phyloP scores from a whole-genome alignment of 805 yeast genomes.

The Spathaspora boniae region DNA sequence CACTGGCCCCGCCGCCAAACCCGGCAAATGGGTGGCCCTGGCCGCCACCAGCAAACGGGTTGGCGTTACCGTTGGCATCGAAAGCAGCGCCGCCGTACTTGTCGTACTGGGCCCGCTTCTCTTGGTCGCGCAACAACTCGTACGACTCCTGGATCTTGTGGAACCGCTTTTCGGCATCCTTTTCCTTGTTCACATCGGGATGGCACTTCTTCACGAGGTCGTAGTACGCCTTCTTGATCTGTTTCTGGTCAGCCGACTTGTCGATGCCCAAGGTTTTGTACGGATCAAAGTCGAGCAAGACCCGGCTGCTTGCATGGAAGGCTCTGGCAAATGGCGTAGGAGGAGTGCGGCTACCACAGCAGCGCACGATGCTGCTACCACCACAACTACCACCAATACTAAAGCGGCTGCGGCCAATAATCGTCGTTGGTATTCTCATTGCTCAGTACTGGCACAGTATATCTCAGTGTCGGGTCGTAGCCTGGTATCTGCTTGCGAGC shows the following conservation, averaged over 20 bases:
- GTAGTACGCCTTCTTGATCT: conserved; percentile 92
- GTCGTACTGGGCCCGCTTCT: conserved; percentile 84
- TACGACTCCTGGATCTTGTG: conserved; percentile 94
- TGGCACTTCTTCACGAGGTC: conserved; percentile 90
- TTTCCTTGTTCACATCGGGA: conserved; percentile 94
- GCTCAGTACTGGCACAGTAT: not conserved
- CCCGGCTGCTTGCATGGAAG: conserved; percentile 44
- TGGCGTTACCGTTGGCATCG: conserved; percentile 54
- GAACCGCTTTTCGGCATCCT: conserved; percentile 81
- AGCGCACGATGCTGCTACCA: too few relatives aligned
- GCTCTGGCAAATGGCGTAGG: conserved; percentile 2
- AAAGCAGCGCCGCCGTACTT: conserved; percentile 89
- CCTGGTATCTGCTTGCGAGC: too few relatives aligned
- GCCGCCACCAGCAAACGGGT: conserved; percentile 49
- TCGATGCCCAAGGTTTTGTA: conserved; percentile 79
- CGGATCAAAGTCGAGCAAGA: conserved; percentile 59
- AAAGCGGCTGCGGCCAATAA: too few relatives aligned
- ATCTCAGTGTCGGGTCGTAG: not conserved
- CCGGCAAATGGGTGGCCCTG: conserved; percentile 41
- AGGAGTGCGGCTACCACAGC: too few relatives aligned
- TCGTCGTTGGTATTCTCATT: conserved; percentile 5
- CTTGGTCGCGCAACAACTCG: conserved; percentile 82
- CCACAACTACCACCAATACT: too few relatives aligned
- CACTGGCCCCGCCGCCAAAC: conserved; percentile 39
- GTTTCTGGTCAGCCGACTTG: conserved; percentile 66